A percentile compares a stretch with the other conserved stretches of the same genome.
phyloP scores from a whole-genome alignment of 371 early-diverging fungal species.

The Mucor indicus region DNA sequence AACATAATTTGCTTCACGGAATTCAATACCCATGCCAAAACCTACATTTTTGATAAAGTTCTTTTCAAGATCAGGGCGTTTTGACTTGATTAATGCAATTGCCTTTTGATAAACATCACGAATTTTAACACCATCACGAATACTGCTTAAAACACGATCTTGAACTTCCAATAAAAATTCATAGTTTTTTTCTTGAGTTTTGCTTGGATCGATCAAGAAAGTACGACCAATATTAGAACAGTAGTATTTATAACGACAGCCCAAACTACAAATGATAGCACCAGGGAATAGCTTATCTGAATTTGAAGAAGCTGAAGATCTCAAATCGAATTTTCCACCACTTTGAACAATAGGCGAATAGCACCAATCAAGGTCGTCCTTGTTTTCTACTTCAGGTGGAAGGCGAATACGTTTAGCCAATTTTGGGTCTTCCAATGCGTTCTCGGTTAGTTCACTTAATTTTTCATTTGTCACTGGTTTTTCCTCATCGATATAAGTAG shows the following conservation, averaged over 20 bases:
- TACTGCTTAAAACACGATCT: slow-evolving; percentile 59
- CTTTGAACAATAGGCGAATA: slow-evolving; percentile 96
- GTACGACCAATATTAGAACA: slow-evolving; percentile 94
- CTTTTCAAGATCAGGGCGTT: slow-evolving; percentile 83
- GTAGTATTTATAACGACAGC: slow-evolving; percentile 90
- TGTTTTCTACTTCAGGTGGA: slow-evolving; percentile 63
- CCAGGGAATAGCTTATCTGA: slow-evolving; percentile 75
- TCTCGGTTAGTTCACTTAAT: slow-evolving; percentile 77
- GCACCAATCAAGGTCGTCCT: slow-evolving; percentile 82
- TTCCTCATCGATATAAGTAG: slow-evolving; percentile 82
- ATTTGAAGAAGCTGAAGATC: slow-evolving; percentile 79
- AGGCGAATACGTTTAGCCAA: slow-evolving; percentile 61
- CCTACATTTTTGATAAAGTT: slow-evolving; percentile 86
- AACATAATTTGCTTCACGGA: slow-evolving; percentile 79
- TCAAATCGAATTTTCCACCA: slow-evolving; percentile 91
- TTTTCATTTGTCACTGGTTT: slow-evolving; percentile 85
- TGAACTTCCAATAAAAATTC: slow-evolving; percentile 84
- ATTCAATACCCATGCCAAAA: slow-evolving; percentile 95
- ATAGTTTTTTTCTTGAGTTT: slow-evolving; percentile 91
- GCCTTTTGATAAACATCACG: slow-evolving; percentile 78
- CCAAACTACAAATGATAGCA: slow-evolving; percentile 89
- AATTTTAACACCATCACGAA: slow-evolving; percentile 80
- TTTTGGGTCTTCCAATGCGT: slow-evolving; percentile 66
- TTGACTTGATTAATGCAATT: slow-evolving; percentile 62
- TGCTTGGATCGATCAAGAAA: slow-evolving; percentile 88